Evolutionary conservation across 768 basidiomycete genomes (phyloP), one percentile per base, ranked within the genome.

Genomic region (Psilocybe cubensis): DNA sequence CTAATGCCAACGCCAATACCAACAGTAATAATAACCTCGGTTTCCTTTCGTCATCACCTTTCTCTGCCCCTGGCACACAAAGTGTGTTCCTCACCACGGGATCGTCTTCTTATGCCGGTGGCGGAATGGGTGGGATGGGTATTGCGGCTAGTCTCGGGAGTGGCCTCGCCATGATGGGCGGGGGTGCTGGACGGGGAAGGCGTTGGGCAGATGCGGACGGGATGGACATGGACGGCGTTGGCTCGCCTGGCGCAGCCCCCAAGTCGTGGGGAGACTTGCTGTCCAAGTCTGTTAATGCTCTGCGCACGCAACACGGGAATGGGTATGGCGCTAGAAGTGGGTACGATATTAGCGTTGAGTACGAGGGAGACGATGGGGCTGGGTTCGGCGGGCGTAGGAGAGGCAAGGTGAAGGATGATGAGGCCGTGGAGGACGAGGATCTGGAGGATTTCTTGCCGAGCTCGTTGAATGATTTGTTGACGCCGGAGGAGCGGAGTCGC

Each of bases 401-500:
- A 28, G 56, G n/a, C 12, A 17, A 33, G 9, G 9, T 61, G 28
- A 60, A 63, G 44, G 73, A 70, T 17, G 82, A 80, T 17, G 72
- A 74, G 31, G 83, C 83, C 0, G 81, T 80, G 6, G 86, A 87
- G 18, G 90, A 89, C 47, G 92, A 87, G 43, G 92, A 95, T 62
- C 68, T 92, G 46, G 93, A 94, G 66, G 95, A 94, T 55, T 91
- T 98, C 69, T 70, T 98, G 27, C 96, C 96, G 0, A 87, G 91
- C 53, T 92, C 89, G 3, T 76, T 98, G 45, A 92, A 87, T 24
- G 96, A 98, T 58, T 79, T 98, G 6, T 77, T 98, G 45, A 96
- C 95, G 0, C 92, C 92, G 0, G 89, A 88, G 63, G 96, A 98
- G 73, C 82, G 88, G 61, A 89, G 84, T 28, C 79, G 96, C 28